Conservation (phyloP, 208 protist genomes). For the Trypanosoma brucei region DNA sequence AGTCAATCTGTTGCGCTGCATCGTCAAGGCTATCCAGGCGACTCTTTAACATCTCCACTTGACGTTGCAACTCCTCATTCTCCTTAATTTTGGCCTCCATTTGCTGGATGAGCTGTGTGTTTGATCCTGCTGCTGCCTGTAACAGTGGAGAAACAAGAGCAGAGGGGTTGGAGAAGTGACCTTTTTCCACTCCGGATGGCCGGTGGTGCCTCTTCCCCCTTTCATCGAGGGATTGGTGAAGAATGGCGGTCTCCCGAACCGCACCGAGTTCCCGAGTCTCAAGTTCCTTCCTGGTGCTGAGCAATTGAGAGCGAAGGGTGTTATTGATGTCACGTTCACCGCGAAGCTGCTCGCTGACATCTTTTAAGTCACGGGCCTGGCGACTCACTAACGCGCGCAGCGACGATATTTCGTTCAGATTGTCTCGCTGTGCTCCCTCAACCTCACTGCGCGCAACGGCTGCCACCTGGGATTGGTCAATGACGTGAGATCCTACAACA, state of each 20-base stretch:
- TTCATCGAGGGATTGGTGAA: neutral
- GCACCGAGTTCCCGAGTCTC: conserved; percentile 31
- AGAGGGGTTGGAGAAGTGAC: neutral
- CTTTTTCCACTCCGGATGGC: neutral
- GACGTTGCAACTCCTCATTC: conserved; percentile 13
- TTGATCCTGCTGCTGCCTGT: conserved; percentile 6
- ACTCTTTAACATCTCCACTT: conserved; percentile 28
- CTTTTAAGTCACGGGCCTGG: conserved; percentile 45
- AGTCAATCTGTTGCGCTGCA: conserved; percentile 13
- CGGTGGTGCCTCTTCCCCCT: neutral
- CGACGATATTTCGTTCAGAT: conserved; percentile 58
- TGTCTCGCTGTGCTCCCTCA: conserved; percentile 55
- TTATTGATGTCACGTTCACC: conserved; percentile 43
- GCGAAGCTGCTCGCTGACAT: conserved; percentile 39
- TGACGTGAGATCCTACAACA: conserved; percentile 21
- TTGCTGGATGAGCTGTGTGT: neutral
- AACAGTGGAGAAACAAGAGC: conserved; percentile 14
- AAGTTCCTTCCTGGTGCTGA: conserved; percentile 27
- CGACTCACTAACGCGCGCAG: conserved; percentile 40
- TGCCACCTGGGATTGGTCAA: conserved; percentile 52
- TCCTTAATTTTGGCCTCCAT: conserved; percentile 20
- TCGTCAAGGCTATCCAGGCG: conserved; percentile 36
- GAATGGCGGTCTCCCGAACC: conserved; percentile 18
- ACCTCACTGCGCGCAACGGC: conserved; percentile 41
- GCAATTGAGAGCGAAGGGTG: conserved; percentile 40